These are phyloP conservation scores for Vinca minor DNA, from an alignment of 257 asterid species.

Conservation along the genomic window DNA sequence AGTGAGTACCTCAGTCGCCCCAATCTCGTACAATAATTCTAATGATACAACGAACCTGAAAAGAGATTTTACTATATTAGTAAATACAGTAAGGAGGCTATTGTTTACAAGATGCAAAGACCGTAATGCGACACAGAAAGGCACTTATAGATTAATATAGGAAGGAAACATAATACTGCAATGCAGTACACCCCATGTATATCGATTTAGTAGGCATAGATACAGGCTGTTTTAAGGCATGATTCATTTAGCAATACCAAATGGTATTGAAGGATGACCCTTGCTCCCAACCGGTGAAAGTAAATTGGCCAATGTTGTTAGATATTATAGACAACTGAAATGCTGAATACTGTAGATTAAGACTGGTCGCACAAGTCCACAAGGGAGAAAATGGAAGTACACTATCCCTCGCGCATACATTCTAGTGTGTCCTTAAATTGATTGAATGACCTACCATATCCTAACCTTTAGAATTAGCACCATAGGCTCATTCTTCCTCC, in stretches of 20 bases:
- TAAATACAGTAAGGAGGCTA: not conserved
- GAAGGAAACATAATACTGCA: too few species aligned
- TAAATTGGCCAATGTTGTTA: not conserved
- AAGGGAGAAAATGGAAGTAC: not conserved
- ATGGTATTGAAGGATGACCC: slow-evolving; percentile 4
- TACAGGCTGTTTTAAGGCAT: not conserved
- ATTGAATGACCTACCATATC: not conserved
- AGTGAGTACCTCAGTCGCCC: slow-evolving; percentile 77
- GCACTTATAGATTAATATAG: too few species aligned
- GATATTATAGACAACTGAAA: not conserved
- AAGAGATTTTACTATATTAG: slow-evolving; percentile 1
- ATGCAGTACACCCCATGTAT: not conserved
- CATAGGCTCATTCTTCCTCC: not conserved
- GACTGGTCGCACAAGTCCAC: not conserved
- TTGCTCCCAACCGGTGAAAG: not conserved
- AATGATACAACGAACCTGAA: slow-evolving; percentile 87
- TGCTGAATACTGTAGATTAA: too few species aligned
- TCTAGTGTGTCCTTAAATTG: not conserved
- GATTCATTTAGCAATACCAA: not conserved
- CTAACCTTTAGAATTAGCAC: not conserved
- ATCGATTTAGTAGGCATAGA: not conserved
- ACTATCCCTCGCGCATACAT: not conserved
- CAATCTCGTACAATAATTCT: slow-evolving; percentile 96
- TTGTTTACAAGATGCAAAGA: not conserved
- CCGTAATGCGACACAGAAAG: not conserved